A percentile compares a stretch with the other conserved stretches of the same genome.
These are phyloP conservation scores for Cercophora sp. DNA, from an alignment of 495 filamentous ascomycete species.

Conservation along the genomic window DNA sequence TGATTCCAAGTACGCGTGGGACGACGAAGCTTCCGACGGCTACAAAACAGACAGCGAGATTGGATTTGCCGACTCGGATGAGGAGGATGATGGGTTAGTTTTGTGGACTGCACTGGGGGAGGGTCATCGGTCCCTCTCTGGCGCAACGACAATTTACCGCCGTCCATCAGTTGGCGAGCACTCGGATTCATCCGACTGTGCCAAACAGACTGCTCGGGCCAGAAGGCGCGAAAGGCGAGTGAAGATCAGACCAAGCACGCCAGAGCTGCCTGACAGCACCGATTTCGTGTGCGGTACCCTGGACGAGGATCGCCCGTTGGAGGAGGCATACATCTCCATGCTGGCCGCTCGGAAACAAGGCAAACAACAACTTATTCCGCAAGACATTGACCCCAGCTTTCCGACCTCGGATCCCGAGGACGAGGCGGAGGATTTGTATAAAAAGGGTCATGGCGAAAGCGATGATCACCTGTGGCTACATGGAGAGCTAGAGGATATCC, in stretches of 20 bases:
- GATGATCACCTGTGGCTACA: constrained; percentile 56
- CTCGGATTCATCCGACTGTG: constrained; percentile 39
- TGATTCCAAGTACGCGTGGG: constrained; percentile 57
- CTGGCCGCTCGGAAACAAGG: constrained; percentile 74
- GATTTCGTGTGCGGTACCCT: constrained; percentile 97
- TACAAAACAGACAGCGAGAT: constrained; percentile 96
- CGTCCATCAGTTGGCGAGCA: constrained; percentile 35
- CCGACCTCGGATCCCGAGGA: constrained; percentile 90
- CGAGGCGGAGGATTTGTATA: constrained; percentile 58
- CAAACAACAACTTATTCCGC: constrained; percentile 74
- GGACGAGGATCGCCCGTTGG: constrained; percentile 91
- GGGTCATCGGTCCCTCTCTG: constrained; percentile 41
- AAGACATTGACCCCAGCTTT: constrained; percentile 97
- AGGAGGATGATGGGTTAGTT: constrained; percentile 75
- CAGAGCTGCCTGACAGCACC: constrained; percentile 89
- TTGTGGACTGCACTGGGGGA: constrained; percentile 70
- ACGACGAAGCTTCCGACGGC: constrained; percentile 66
- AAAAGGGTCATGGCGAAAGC: constrained; percentile 49
- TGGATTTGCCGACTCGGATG: constrained; percentile 87
- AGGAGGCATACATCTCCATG: constrained; percentile 84
- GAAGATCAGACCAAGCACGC: constrained; percentile 65
- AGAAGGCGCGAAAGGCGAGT: constrained; percentile 32
- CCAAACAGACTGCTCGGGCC: constrained; percentile 18
- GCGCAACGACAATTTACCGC: constrained; percentile 34
- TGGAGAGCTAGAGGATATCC: constrained; percentile 54